Evolutionary conservation across 1,284 basidiomycete genomes (phyloP).

Genomic region (Ceratobasidium sp.): DNA sequence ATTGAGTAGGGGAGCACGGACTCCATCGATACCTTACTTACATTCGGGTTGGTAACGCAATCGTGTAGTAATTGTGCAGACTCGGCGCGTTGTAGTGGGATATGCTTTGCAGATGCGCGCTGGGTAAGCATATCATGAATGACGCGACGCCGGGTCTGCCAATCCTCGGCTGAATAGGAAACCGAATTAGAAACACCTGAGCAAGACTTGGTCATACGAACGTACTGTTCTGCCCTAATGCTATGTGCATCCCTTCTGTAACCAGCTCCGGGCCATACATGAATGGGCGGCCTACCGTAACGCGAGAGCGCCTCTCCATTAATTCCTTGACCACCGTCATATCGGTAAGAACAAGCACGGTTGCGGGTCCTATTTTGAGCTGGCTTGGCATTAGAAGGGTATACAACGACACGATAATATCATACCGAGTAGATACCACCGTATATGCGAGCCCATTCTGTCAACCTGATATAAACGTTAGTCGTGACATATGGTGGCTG

Average conservation of each 20-base stretch:
- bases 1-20: too few species aligned
- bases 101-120: conserved; percentile 52
- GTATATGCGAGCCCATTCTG: conserved; percentile 54
- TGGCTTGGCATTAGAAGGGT: background rate
- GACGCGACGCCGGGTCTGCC: conserved; percentile 55
- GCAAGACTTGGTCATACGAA: too few species aligned
- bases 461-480: conserved; percentile 48
- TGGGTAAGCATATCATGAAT: conserved; percentile 55
- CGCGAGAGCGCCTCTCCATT: conserved; percentile 52
- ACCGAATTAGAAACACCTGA: too few species aligned
- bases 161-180: conserved; percentile 54
- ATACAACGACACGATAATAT: too few species aligned
- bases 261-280: conserved; percentile 52
- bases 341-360: conserved; percentile 54
- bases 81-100: conserved; percentile 56
- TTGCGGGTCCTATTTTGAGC: conserved; percentile 53
- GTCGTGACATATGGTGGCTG: background rate
- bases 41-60: conserved; percentile 53
- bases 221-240: conserved; percentile 53
- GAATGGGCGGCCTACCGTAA: conserved; percentile 46
- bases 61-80: conserved; percentile 58
- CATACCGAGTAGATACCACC: conserved; percentile 53
- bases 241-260: conserved; percentile 50
- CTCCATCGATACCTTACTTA: too few species aligned
- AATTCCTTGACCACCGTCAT: conserved; percentile 53